A percentile compares a stretch with the other conserved stretches of the same genome.
Evolutionary conservation across 2,329 filamentous ascomycete genomes (phyloP).

Genomic region (Ceratocystis eucalypticola): DNA sequence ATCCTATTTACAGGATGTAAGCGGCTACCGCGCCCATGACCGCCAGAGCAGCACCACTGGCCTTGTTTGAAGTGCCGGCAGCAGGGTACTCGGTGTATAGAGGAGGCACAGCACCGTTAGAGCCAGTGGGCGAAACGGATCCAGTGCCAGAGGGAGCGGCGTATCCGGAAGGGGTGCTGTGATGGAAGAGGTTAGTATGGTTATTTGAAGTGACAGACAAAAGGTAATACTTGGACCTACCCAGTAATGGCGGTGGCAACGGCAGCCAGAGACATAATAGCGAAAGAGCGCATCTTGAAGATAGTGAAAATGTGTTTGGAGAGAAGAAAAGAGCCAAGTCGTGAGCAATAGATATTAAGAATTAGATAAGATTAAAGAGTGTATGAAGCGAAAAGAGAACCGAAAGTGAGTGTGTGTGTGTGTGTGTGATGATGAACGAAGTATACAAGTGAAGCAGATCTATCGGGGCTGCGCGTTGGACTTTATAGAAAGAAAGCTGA

Average conservation of each 20-base stretch:
- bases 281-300: slow-evolving; percentile 16
- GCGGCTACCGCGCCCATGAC: slow-evolving; percentile 16
- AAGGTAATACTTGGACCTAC: not conserved
- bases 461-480: not conserved
- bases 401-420: not conserved
- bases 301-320: not conserved
- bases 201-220: not conserved
- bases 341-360: slow-evolving; percentile 13
- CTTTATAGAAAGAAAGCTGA: not conserved
- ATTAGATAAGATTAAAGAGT: slow-evolving; percentile 5
- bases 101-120: slow-evolving; percentile 4
- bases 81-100: slow-evolving; percentile 18
- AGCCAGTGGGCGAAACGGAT: not conserved
- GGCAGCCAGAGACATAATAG: slow-evolving; percentile 14
- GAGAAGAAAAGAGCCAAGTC: not conserved
- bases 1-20: slow-evolving; percentile 15
- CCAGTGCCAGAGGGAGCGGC: not conserved
- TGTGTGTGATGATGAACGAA: not conserved
- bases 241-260: slow-evolving; percentile 16
- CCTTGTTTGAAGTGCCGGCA: slow-evolving; percentile 15
- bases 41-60: slow-evolving; percentile 16
- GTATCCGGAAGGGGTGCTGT: slow-evolving; percentile 10
- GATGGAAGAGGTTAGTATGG: not conserved
- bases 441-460: too few relatives aligned
- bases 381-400: not conserved